Evolutionary conservation across 2,329 filamentous ascomycete genomes (phyloP), one percentile per base, ranked within the genome.

Genomic region (Xylaria sp.): DNA sequence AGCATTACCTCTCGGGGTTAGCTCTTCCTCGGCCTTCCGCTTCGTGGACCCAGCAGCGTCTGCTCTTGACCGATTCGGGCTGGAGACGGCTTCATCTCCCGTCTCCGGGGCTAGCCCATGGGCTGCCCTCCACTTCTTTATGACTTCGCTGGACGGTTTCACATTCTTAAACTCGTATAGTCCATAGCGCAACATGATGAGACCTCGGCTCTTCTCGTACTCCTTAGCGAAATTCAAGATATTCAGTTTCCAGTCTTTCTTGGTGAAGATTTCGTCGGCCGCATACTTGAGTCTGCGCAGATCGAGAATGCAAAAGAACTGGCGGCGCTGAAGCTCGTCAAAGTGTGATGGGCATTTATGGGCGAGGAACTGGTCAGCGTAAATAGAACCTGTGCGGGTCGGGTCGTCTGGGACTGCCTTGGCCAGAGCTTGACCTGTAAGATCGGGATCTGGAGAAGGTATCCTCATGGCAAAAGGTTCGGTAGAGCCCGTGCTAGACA

Each of bases 281-380:
- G 87, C 85, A 74, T 89, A 88, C 78, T 90, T 90, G 55, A 90
- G 82, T 71, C 88, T 84, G 69, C 88, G 86, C 66, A 90, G 80
- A 74, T 90, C 88, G 72, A 90, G 86, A 70, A 90, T 86, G 76
- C 87, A 89, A 73, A 89, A 89, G 76, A 89, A 89, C 79, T 89
- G 88, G 66, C 87, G 85, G 57, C 86, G 84, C 78, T 89, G 87
- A 62, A 87, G 82, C 60, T 89, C 88, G 71, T 87, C 86, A 70
- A 89, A 85, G 52, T 87, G 84, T 32, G 84, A 79, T 1, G 88
- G 88, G 73, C 87, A 89, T 39, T 88, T 84, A 68, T 89, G 84
- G 1, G 83, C 81, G 48, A 90, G 80, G 66, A 85, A 89, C 77
- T 90, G 86, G 74, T 89, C 87, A 37, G 88, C 87, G 68, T 89